phyloP scores from a whole-genome alignment of 2,329 filamentous ascomycete genomes.

The Aspergillus quadrilineatus region DNA sequence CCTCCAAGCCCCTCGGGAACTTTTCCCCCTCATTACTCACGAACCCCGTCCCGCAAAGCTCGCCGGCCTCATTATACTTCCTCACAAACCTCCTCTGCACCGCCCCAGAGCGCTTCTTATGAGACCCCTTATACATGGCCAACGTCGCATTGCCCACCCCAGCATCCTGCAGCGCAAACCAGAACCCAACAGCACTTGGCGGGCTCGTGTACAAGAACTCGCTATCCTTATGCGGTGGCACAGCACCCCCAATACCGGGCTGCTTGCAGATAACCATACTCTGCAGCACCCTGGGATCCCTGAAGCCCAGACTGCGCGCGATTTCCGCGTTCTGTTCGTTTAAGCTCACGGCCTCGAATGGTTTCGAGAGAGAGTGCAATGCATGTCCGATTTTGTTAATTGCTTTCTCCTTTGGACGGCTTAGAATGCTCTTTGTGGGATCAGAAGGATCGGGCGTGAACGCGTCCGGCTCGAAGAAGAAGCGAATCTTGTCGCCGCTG shows the following conservation, averaged over 20 bases:
- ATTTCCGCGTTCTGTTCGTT: constrained; percentile 58
- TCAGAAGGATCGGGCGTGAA: constrained; percentile 49
- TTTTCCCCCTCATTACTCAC: constrained; percentile 64
- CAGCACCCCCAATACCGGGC: constrained; percentile 88
- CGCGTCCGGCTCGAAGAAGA: constrained; percentile 97
- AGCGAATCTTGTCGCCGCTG: constrained; percentile 87
- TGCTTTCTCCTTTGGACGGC: constrained; percentile 76
- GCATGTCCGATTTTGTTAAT: constrained; percentile 89
- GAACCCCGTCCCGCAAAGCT: constrained; percentile 62
- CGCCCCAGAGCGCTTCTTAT: constrained; percentile 59
- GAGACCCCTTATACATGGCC: constrained; percentile 79
- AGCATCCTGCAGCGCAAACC: constrained; percentile 95
- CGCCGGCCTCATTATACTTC: constrained; percentile 6
- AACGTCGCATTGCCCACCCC: constrained; percentile 83
- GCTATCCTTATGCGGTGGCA: constrained; percentile 87
- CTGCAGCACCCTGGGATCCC: constrained; percentile 76
- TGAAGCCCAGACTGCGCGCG: constrained; percentile 69
- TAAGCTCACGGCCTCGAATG: constrained; percentile 59
- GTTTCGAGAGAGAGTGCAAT: constrained; percentile 66
- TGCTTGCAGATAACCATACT: constrained; percentile 99
- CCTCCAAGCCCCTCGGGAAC: constrained; percentile 60
- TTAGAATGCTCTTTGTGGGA: constrained; percentile 57
- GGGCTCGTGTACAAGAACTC: constrained; percentile 90
- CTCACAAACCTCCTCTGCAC: constrained; percentile 75
- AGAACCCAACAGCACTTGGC: constrained; percentile 88